Evolutionary conservation across 805 yeast species (phyloP).

Genomic region (Ogataea allantospora): DNA sequence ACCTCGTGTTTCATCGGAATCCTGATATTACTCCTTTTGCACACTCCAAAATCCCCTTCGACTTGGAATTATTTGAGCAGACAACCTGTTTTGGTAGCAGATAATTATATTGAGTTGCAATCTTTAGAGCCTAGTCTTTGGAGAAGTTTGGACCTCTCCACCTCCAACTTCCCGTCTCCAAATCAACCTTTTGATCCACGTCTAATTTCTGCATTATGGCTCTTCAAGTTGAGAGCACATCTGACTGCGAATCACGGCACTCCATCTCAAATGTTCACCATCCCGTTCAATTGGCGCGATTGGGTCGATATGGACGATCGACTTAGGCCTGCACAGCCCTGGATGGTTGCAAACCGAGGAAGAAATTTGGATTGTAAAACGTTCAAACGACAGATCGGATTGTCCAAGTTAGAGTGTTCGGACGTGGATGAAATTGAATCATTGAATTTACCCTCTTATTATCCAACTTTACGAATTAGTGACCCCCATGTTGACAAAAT

Average conservation of each 20-base stretch:
- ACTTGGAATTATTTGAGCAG: constrained; percentile 1
- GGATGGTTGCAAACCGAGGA: constrained; percentile 13
- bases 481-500: constrained; percentile 26
- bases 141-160: constrained; percentile 5
- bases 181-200: constrained; percentile 21
- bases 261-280: constrained; percentile 13
- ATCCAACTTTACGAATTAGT: constrained; percentile 27
- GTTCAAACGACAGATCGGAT: constrained; percentile 21
- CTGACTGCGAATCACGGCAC: constrained; percentile 4
- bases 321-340: constrained; percentile 21
- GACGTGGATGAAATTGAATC: constrained; percentile 15
- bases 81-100: neutral
- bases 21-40: neutral
- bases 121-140: constrained; percentile 4
- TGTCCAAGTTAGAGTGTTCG: constrained; percentile 9
- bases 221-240: constrained; percentile 16
- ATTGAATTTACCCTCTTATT: constrained; percentile 15
- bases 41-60: neutral
- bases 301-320: constrained; percentile 30
- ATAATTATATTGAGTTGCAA: constrained; percentile 7
- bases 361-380: constrained; percentile 16
- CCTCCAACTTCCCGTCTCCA: constrained; percentile 12
- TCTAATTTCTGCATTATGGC: constrained; percentile 19
- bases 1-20: neutral
- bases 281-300: constrained; percentile 33